Conservation (phyloP, 169 alveolate species). For the Eimeria praecox region DNA sequence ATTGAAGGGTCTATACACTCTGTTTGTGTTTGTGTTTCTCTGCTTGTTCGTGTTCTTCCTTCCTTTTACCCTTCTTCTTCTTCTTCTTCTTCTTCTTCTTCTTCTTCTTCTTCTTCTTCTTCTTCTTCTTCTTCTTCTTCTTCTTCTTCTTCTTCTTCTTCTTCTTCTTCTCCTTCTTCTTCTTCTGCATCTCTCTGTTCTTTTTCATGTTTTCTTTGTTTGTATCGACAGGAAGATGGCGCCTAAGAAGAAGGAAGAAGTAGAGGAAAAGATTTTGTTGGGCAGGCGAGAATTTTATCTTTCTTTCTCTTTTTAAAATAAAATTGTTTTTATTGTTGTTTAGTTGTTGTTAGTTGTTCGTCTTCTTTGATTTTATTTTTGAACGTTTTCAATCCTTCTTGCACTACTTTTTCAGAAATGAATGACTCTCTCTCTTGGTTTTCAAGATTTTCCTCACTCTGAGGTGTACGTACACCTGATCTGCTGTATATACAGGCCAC, state of each 20-base stretch:
- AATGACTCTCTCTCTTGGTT: too few relatives aligned
- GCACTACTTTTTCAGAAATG: too few relatives aligned
- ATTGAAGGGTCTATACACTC: too few relatives aligned
- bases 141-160: not conserved
- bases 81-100: too few relatives aligned
- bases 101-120: too few relatives aligned
- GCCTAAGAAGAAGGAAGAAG: slow-evolving; percentile 90
- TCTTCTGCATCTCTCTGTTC: too few relatives aligned
- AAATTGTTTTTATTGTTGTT: not conserved
- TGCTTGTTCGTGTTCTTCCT: too few relatives aligned
- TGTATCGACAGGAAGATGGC: slow-evolving; percentile 84
- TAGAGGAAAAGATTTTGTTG: slow-evolving; percentile 85
- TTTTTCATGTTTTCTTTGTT: too few relatives aligned
- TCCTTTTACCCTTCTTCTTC: too few relatives aligned
- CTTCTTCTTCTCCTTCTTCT: not conserved
- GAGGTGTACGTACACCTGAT: not conserved
- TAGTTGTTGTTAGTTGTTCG: not conserved
- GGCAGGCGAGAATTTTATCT: slow-evolving; percentile 80
- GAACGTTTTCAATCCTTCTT: slow-evolving; percentile 45
- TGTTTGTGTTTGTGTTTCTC: too few relatives aligned
- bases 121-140: too few relatives aligned
- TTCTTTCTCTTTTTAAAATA: not conserved
- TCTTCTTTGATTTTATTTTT: not conserved
- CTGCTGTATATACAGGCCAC: slow-evolving; percentile 87
- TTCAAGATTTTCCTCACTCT: too few relatives aligned